Evolutionary conservation across 2,329 filamentous ascomycete genomes (phyloP).

Genomic region (Exophiala aquamarina): DNA sequence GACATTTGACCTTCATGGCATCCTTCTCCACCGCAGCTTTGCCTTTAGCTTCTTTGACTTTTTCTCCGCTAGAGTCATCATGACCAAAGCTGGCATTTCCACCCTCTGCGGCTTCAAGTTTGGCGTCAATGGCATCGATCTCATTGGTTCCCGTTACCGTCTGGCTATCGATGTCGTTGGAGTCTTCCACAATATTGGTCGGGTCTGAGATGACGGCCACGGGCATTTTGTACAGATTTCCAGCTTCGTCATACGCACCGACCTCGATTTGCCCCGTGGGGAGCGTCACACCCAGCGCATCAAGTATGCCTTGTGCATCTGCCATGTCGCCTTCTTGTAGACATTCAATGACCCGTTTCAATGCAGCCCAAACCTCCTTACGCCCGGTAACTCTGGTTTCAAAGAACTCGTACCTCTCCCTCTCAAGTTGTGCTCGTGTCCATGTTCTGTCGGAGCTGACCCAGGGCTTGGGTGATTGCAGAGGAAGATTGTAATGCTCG

Average conservation of each 20-base stretch:
- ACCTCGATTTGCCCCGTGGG: conserved; percentile 71
- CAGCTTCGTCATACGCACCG: conserved; percentile 70
- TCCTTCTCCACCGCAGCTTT: conserved; percentile 57
- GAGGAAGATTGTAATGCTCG: conserved; percentile 69
- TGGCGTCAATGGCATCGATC: conserved; percentile 20
- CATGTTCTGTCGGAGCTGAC: conserved; percentile 62
- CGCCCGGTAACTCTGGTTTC: conserved; percentile 81
- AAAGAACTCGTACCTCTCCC: conserved; percentile 80
- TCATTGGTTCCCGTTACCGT: conserved; percentile 38
- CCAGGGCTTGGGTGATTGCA: conserved; percentile 65
- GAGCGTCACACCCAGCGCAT: conserved; percentile 73
- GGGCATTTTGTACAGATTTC: conserved; percentile 68
- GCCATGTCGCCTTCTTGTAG: conserved; percentile 63
- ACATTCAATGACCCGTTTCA: conserved; percentile 67
- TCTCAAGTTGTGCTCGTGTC: conserved; percentile 67
- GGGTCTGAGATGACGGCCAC: conserved; percentile 70
- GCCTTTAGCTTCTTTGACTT: conserved; percentile 58
- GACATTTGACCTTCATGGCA: conserved; percentile 58
- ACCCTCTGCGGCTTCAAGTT: conserved; percentile 32
- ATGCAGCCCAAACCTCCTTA: conserved; percentile 75
- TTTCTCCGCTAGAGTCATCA: conserved; percentile 33
- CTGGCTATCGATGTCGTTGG: conserved; percentile 35
- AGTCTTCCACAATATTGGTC: conserved; percentile 49
- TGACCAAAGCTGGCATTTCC: conserved; percentile 23
- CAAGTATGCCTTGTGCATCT: conserved; percentile 77